Evolutionary conservation across 441 rosid genomes (phyloP), one percentile per base, ranked within the genome.

Genomic region (Erysimum pusillum): DNA sequence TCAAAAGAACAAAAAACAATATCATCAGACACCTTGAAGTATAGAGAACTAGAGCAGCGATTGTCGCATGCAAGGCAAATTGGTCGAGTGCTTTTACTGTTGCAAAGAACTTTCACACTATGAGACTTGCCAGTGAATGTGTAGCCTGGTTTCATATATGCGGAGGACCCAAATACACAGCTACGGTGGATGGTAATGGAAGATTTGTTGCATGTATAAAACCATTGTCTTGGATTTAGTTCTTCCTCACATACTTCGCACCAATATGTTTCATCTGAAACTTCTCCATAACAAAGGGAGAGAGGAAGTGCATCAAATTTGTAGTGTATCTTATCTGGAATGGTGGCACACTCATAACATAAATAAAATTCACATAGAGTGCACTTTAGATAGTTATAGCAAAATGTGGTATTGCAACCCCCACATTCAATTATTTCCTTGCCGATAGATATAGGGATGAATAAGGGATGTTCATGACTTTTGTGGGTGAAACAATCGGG

Each of bases 401-500:
- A 28, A 0, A 28, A 0, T 3, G 31, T 1, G 31, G n/a, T n/a
- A 3, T 28, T 3, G 38, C 56, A 51, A 20, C 14, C 14, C 0
- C 0, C 7, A 51, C 56, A 51, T n/a, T n/a, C n/a, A n/a, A n/a
- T n/a, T n/a, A n/a, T n/a, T n/a, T n/a, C n/a, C n/a, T n/a, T n/a
- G n/a, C n/a, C n/a, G n/a, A n/a, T n/a, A n/a, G n/a, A n/a, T n/a
- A 15, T 65, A 10, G 69, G 12, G 20, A 67, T 68, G 62, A 53
- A 68, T 9, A 68, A 5, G n/a, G 73, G 48, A 61, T 71, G 68
- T 1, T 46, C 5, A 48, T 70, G 74, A 3, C 64, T 35, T 18
- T 35, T 36, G n/a, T 59, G 64, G 2, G n/a, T 59, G n/a, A 48
- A 46, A 0, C 0, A 48, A 1, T 60, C 60, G 3, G 67, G 28